Percentiles rank a stretch among this genome's conserved stretches.
Evolutionary conservation across 2,329 filamentous ascomycete species (phyloP).

Genomic region (Ophiostoma novo-ulmi): DNA sequence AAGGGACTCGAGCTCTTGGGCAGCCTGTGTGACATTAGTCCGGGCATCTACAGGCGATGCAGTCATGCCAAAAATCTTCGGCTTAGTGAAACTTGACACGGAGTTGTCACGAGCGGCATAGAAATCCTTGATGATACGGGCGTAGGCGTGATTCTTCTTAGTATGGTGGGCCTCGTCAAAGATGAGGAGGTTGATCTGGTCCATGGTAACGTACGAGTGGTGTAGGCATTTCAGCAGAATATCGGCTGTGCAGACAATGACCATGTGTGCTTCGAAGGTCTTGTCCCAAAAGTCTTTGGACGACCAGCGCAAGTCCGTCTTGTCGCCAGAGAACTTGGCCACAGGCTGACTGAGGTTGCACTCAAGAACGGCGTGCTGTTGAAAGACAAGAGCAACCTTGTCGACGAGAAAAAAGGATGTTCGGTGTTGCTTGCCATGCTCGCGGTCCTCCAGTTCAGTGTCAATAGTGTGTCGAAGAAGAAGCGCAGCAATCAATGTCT

Average conservation of each 20-base stretch:
- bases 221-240: constrained; percentile 74
- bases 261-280: constrained; percentile 61
- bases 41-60: constrained; percentile 88
- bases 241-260: constrained; percentile 88
- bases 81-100: constrained; percentile 45
- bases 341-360: constrained; percentile 75
- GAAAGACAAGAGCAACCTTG: constrained; percentile 82
- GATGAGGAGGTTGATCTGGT: constrained; percentile 79
- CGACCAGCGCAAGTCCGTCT: constrained; percentile 40
- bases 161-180: constrained; percentile 97
- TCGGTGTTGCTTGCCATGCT: constrained; percentile 53
- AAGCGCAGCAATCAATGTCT: constrained; percentile 90
- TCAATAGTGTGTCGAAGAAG: constrained; percentile 72
- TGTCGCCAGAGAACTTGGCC: constrained; percentile 68
- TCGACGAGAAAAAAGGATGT: constrained; percentile 86
- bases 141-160: constrained; percentile 89
- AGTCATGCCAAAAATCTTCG: constrained; percentile 91
- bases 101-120: constrained; percentile 52
- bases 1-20: constrained; percentile 66
- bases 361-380: constrained; percentile 77
- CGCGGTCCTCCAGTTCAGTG: constrained; percentile 67
- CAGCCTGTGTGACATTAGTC: constrained; percentile 64
- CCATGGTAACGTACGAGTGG: constrained; percentile 73
- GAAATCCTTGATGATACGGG: constrained; percentile 81
- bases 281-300: constrained; percentile 47